phyloP scores from a whole-genome alignment of 2,329 filamentous ascomycete species.

The Epichloe sibirici region DNA sequence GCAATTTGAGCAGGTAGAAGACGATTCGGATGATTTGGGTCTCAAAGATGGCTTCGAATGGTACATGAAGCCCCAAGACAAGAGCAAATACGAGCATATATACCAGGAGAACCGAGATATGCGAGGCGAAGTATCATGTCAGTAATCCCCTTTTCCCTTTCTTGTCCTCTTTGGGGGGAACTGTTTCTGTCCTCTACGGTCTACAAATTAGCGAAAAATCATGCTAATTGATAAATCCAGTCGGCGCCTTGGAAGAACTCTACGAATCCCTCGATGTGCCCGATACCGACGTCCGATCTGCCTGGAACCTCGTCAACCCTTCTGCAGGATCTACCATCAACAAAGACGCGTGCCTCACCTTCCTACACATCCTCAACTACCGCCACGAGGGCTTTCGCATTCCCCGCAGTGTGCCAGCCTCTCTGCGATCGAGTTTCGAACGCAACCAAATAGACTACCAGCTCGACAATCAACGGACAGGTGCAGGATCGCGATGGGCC shows the following conservation, averaged over 20 bases:
- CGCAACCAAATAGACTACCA: conserved; percentile 96
- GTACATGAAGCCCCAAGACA: conserved; percentile 94
- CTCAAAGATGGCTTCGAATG: conserved; percentile 97
- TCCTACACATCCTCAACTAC: conserved; percentile 93
- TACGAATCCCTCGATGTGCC: conserved; percentile 70
- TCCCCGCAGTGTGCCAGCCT: conserved; percentile 80
- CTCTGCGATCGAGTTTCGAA: conserved; percentile 84
- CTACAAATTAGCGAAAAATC: too few relatives aligned
- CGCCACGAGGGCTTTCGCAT: conserved; percentile 92
- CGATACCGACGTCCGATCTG: conserved; percentile 72
- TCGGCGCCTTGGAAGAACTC: conserved; percentile 66
- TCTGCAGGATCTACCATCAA: conserved; percentile 71
- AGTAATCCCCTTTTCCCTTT: conserved; percentile 18
- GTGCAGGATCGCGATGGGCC: conserved; percentile 65
- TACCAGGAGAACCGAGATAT: conserved; percentile 85
- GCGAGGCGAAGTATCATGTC: conserved; percentile 72
- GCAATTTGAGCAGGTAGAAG: conserved; percentile 74
- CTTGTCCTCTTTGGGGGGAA: too few relatives aligned
- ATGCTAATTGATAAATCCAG: conserved; percentile 26
- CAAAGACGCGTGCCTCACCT: conserved; percentile 88
- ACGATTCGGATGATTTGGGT: conserved; percentile 69
- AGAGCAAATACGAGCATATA: conserved; percentile 92
- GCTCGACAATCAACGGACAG: conserved; percentile 58
- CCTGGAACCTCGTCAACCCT: conserved; percentile 96
- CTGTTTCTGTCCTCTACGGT: too few relatives aligned